These are phyloP conservation scores for Candida sanyaensis DNA, from an alignment of 1,139 yeast species.

Conservation along the genomic window DNA sequence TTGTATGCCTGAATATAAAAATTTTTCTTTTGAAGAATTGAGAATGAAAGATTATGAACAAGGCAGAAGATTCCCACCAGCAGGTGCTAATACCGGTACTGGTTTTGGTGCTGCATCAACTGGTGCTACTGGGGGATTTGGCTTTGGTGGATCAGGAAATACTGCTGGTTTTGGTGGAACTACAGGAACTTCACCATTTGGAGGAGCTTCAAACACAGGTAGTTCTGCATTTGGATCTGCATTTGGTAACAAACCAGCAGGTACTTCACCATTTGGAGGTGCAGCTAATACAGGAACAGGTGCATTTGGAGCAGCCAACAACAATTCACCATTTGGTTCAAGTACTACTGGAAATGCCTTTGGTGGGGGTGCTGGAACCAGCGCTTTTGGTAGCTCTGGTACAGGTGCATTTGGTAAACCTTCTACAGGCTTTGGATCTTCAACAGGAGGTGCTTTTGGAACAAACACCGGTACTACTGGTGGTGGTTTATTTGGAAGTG, in stretches of 20 bases:
- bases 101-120: constrained; percentile 24
- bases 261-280: constrained; percentile 16
- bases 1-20: constrained; percentile 87
- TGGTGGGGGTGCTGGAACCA: constrained; percentile 14
- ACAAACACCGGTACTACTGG: constrained; percentile 6
- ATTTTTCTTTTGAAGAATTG: constrained; percentile 83
- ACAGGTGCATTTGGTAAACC: constrained; percentile 21
- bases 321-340: constrained; percentile 14
- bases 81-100: constrained; percentile 19
- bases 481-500: not conserved
- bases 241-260: constrained; percentile 16
- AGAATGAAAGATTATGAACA: constrained; percentile 86
- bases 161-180: constrained; percentile 17
- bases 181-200: constrained; percentile 18
- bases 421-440: constrained; percentile 14
- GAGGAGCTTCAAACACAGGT: constrained; percentile 22
- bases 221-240: constrained; percentile 17
- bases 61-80: constrained; percentile 66
- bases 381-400: constrained; percentile 21
- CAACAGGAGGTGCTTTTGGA: constrained; percentile 9
- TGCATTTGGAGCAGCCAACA: constrained; percentile 16
- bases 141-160: constrained; percentile 27
- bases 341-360: constrained; percentile 12
- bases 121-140: constrained; percentile 27
- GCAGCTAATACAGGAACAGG: constrained; percentile 11